Evolutionary conservation across 345 rosid species (phyloP).

Genomic region (Ceriops zippeliana): DNA sequence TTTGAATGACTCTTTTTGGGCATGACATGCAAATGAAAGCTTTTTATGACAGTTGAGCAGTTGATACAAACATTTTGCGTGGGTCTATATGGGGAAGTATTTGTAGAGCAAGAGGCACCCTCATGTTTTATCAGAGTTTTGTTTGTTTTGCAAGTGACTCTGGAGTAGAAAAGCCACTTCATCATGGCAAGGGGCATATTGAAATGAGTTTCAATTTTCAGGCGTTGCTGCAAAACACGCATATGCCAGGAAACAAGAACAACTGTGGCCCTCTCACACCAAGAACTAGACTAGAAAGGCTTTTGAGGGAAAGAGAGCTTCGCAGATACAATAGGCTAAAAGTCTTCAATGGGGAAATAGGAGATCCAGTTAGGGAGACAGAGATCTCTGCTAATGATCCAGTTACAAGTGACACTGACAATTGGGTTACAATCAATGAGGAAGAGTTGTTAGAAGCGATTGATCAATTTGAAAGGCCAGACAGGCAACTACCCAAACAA

Average conservation of each 20-base stretch:
- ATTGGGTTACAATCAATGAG: constrained; percentile 21
- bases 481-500: constrained; percentile 37
- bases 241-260: constrained; percentile 40
- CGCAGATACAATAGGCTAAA: constrained; percentile 36
- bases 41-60: too few relatives aligned
- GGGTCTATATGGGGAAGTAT: neutral
- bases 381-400: constrained; percentile 25
- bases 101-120: neutral
- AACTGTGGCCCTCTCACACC: constrained; percentile 38
- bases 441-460: constrained; percentile 20
- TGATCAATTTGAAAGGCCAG: constrained; percentile 30
- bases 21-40: too few relatives aligned
- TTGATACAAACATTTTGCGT: neutral
- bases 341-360: constrained; percentile 21
- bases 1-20: too few relatives aligned
- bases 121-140: neutral
- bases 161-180: neutral
- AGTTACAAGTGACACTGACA: constrained; percentile 23
- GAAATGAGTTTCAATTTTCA: constrained; percentile 17
- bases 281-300: constrained; percentile 48
- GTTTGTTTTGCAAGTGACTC: constrained; percentile 2
- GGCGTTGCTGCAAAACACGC: constrained; percentile 26
- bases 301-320: constrained; percentile 47
- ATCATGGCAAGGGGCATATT: neutral
- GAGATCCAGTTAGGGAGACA: constrained; percentile 19